Evolutionary conservation across 176 grass and related monocot species (phyloP).

Genomic region (Carex littledalei): DNA sequence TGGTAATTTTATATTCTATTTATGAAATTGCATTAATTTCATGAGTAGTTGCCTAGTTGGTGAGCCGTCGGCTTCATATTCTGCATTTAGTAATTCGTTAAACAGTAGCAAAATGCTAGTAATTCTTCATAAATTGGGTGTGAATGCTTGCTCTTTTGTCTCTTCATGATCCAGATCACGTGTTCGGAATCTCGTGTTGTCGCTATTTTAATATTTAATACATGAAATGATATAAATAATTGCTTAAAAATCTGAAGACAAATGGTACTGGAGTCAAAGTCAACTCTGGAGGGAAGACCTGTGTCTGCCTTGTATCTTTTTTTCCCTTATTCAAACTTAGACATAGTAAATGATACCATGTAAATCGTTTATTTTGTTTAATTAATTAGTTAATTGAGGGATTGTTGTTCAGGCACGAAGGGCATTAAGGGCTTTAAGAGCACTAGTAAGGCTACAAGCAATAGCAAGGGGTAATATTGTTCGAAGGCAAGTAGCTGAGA

Average conservation of each 20-base stretch:
- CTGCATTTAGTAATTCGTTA: not conserved
- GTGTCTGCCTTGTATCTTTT: not conserved
- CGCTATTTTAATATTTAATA: not conserved
- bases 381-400: not conserved
- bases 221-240: not conserved
- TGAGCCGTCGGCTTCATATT: not conserved
- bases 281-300: slow-evolving; percentile 8
- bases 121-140: not conserved
- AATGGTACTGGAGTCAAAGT: not conserved
- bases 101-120: not conserved
- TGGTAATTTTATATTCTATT: not conserved
- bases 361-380: not conserved
- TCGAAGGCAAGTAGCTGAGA: slow-evolving; percentile 26
- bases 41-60: not conserved
- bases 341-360: not conserved
- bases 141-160: slow-evolving; percentile 28
- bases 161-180: not conserved
- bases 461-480: slow-evolving; percentile 28
- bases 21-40: not conserved
- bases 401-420: slow-evolving; percentile 19
- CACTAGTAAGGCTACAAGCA: slow-evolving; percentile 30
- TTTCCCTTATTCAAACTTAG: not conserved
- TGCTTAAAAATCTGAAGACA: not conserved
- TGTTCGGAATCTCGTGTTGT: not conserved
- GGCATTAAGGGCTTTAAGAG: slow-evolving; percentile 27